Evolutionary conservation across 1,284 basidiomycete genomes (phyloP), one percentile per base, ranked within the genome.

Genomic region (Phylloboletellus chloephorus): DNA sequence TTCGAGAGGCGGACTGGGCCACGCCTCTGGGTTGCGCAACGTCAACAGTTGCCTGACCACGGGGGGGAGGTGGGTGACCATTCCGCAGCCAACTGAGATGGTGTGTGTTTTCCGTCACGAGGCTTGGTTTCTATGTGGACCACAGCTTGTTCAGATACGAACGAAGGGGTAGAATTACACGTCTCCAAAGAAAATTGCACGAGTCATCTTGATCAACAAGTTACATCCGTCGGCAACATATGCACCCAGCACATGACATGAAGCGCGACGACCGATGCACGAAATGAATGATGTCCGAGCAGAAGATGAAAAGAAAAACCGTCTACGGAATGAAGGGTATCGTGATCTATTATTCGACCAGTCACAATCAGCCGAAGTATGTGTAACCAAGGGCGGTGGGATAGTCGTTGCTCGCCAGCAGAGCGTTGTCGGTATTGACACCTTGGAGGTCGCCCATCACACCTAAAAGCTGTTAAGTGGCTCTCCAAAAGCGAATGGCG

Each of bases 21-120:
- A 69, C 6, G 79, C 69, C 20, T 76, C 67, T 11, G 84, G 84
- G 44, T 76, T 79, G 48, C 81, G 82, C 26, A 86, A 67, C 11
- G 78, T 72, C 52, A 94, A 59, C 31, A 92, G 72, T 13, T 82
- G 76, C 66, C 88, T 92, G 51, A 93, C 69, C 5, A 67, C 50
- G 5, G 68, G 61, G 2, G 73, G 66, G 6, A 75, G 60, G 31
- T 73, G 69, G 50, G 63, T 68, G 49, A 73, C 66, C 61, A 69
- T 67, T 47, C 37, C 36, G 33, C 26, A 25, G 23, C 26, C 15
- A 29, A n/a, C 34, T 39, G 32, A 36, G 25, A 29, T 11, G 33
- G 34, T 30, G 31, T 33, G 26, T 35, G 25, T 9, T 13, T 19
- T 22, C n/a, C n/a, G n/a, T 31, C n/a, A 33, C 19, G 13, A 12